Evolutionary conservation across 208 protist genomes (phyloP), one percentile per base, ranked within the genome.

Genomic region (Jaenimonas drosophilae): DNA sequence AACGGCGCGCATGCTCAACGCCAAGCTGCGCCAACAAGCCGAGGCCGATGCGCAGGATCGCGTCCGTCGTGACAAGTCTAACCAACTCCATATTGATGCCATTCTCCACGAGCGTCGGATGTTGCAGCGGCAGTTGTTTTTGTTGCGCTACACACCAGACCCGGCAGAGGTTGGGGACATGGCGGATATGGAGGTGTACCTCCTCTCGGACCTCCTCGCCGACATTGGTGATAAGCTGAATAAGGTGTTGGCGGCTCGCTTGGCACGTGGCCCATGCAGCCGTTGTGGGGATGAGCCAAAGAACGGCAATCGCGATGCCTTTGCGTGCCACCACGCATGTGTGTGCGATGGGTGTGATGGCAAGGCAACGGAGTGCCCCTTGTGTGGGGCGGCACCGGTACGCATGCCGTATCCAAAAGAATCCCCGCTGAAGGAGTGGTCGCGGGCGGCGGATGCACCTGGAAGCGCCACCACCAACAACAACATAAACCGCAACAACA

Each of bases 111-210:
- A 86, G 48, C 63, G 64, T 1, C 59, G 73, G 3, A 16, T 58
- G 39, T 46, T 90, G 20, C 66, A 73, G 43, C 49, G 50, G 26
- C 46, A 69, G 37, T 60, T 75, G 16, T 53, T 87, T 17, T 50
- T 51, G 1, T 44, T 72, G 27, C 58, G 59, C 40, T 84, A 87
- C 68, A 71, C 51, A 1, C 76, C 81, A 0, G 70, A 78, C 27
- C 70, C 81, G 0, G 81, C 66, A 6, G 70, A 78, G 14, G 68
- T 90, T 11, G 70, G 65, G 4, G 57, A 59, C 36, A 84, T 90
- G 76, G 67, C 59, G n/a, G 81, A 90, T 40, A 67, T 69, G 45
- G 70, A 90, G 26, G 69, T 87, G n/a, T 76, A 61, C 56, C 30
- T 76, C 0, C 43, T 86, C 4, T 37, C 51, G 17, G 61, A 74